A percentile compares a stretch with the other conserved stretches of the same genome.
phyloP scores from a whole-genome alignment of 2,329 filamentous ascomycete species.

The Chalaropsis thielavioides region DNA sequence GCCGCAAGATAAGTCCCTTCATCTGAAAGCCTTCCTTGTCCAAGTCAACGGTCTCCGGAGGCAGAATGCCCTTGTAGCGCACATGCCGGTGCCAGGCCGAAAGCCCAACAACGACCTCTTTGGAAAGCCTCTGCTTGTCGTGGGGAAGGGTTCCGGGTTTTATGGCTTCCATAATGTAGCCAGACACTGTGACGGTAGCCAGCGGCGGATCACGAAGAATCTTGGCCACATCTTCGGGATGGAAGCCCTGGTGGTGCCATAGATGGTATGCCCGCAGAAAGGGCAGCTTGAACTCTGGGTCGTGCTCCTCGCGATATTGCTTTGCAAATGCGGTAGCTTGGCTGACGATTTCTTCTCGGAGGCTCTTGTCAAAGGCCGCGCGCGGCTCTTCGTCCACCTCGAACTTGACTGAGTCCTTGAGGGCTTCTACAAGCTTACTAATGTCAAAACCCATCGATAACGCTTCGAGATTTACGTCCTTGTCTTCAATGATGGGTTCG shows the following conservation, averaged over 20 bases:
- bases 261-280: slow-evolving; percentile 46
- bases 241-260: slow-evolving; percentile 44
- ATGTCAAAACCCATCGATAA: slow-evolving; percentile 13
- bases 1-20: slow-evolving; percentile 10
- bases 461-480: slow-evolving; percentile 13
- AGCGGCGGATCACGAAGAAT: slow-evolving; percentile 48
- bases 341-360: background rate
- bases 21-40: slow-evolving; percentile 9
- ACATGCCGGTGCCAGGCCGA: slow-evolving; percentile 14
- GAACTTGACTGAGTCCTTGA: slow-evolving; percentile 21
- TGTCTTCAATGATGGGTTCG: slow-evolving; percentile 11
- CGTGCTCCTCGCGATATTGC: slow-evolving; percentile 1
- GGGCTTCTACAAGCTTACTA: slow-evolving; percentile 11
- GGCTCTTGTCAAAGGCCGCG: background rate
- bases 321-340: background rate
- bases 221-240: slow-evolving; percentile 35
- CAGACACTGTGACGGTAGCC: slow-evolving; percentile 38
- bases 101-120: slow-evolving; percentile 29
- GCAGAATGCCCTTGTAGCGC: slow-evolving; percentile 14
- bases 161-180: slow-evolving; percentile 45
- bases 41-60: slow-evolving; percentile 2
- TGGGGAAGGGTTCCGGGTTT: slow-evolving; percentile 36
- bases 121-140: slow-evolving; percentile 31
- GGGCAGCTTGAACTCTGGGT: slow-evolving; percentile 17
- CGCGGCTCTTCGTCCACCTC: slow-evolving; percentile 20